phyloP scores from a whole-genome alignment of 805 yeast species.

The Wickerhamiella nectarea region DNA sequence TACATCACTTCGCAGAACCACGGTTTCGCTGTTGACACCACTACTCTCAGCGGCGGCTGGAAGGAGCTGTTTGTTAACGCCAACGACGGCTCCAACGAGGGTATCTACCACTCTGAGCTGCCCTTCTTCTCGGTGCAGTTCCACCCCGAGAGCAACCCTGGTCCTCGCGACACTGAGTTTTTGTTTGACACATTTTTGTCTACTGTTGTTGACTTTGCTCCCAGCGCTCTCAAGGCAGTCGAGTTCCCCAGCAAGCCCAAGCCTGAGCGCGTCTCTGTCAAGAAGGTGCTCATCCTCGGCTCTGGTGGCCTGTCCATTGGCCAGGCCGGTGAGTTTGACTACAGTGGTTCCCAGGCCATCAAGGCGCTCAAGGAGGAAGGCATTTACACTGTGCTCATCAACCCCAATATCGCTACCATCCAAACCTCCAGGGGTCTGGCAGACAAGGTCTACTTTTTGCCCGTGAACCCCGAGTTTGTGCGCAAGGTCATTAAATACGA shows the following conservation, averaged over 20 bases:
- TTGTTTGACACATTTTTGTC: slow-evolving; percentile 85
- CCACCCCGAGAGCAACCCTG: slow-evolving; percentile 98
- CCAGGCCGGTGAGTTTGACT: slow-evolving; percentile 98
- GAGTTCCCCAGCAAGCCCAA: slow-evolving; percentile 46
- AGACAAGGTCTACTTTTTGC: slow-evolving; percentile 92
- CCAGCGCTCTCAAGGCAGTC: slow-evolving; percentile 50
- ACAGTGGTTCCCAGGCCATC: slow-evolving; percentile 97
- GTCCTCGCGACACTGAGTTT: slow-evolving; percentile 98
- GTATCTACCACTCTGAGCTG: slow-evolving; percentile 76
- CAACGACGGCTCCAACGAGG: slow-evolving; percentile 96
- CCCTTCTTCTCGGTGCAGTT: slow-evolving; percentile 97
- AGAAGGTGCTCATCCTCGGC: slow-evolving; percentile 88
- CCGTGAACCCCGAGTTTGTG: slow-evolving; percentile 95
- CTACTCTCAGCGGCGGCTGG: slow-evolving; percentile 69
- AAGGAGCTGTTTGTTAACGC: slow-evolving; percentile 89
- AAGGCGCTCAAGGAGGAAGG: slow-evolving; percentile 97
- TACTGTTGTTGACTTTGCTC: slow-evolving; percentile 46
- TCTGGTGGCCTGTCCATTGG: slow-evolving; percentile 98
- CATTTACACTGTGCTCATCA: slow-evolving; percentile 85
- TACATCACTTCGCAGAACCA: slow-evolving; percentile 98
- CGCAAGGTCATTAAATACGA: slow-evolving; percentile 90
- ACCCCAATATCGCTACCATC: slow-evolving; percentile 96
- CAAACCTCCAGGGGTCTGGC: slow-evolving; percentile 97
- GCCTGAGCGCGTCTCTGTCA: slow-evolving; percentile 43
- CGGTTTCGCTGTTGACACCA: slow-evolving; percentile 90